These are phyloP conservation scores for Hanseniaspora meyeri DNA, from an alignment of 805 yeast genomes.

Conservation along the genomic window DNA sequence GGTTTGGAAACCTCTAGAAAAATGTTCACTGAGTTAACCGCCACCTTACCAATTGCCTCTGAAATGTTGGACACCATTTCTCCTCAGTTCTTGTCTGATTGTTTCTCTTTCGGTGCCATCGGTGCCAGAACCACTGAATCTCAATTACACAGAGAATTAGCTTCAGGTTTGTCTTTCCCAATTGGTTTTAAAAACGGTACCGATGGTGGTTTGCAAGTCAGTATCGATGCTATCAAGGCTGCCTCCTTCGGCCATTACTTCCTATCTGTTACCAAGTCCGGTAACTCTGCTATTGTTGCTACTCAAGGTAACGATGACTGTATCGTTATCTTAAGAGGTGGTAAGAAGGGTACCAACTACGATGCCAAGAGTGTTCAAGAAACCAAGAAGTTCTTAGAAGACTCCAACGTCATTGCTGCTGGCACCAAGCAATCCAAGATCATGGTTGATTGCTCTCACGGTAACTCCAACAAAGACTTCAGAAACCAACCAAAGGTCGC, in stretches of 20 bases:
- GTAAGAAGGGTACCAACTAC: slow-evolving; percentile 82
- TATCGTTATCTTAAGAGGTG: slow-evolving; percentile 90
- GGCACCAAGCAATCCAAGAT: slow-evolving; percentile 45
- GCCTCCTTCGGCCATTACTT: slow-evolving; percentile 91
- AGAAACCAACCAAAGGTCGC: slow-evolving; percentile 88
- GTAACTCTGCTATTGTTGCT: slow-evolving; percentile 89
- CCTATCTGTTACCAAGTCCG: slow-evolving; percentile 88
- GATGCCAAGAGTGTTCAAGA: slow-evolving; percentile 61
- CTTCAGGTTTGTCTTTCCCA: slow-evolving; percentile 94
- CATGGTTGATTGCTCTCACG: slow-evolving; percentile 97
- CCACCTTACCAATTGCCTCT: slow-evolving; percentile 76
- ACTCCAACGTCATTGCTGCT: slow-evolving; percentile 37
- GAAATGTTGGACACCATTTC: slow-evolving; percentile 97
- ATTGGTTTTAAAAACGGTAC: slow-evolving; percentile 98
- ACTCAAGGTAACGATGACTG: slow-evolving; percentile 88
- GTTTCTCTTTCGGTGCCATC: slow-evolving; percentile 92
- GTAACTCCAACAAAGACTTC: slow-evolving; percentile 84
- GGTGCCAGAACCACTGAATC: slow-evolving; percentile 99
- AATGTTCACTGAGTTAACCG: slow-evolving; percentile 72
- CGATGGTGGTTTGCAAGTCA: slow-evolving; percentile 89
- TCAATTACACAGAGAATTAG: slow-evolving; percentile 91
- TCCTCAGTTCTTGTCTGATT: slow-evolving; percentile 87
- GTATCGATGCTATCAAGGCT: slow-evolving; percentile 86
- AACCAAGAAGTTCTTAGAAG: slow-evolving; percentile 48
- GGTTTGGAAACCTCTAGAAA: slow-evolving; percentile 83